Conservation (phyloP, 306 rosid genomes). For the Amphicarpaea edgeworthii region DNA sequence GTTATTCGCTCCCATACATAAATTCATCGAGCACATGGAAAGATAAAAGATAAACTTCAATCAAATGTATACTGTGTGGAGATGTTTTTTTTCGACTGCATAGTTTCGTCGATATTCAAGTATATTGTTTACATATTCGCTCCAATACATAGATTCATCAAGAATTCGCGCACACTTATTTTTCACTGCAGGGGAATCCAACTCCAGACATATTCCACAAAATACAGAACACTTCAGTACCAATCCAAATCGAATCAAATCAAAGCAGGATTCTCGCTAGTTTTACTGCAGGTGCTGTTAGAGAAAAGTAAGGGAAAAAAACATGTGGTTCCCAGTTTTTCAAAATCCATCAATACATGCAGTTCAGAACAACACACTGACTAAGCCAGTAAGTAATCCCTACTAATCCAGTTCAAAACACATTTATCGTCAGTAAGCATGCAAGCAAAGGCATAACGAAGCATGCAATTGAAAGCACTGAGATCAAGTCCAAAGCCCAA, state of each 20-base stretch:
- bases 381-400: background rate
- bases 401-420: slow-evolving; percentile 2
- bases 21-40: background rate
- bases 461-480: background rate
- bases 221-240: background rate
- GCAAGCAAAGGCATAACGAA: background rate
- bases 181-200: background rate
- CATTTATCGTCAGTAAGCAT: background rate
- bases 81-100: background rate
- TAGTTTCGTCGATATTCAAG: background rate
- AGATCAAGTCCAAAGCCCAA: slow-evolving; percentile 2
- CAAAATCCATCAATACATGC: background rate
- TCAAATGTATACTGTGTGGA: background rate
- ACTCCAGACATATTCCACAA: background rate
- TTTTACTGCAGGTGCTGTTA: background rate
- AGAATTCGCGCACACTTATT: background rate
- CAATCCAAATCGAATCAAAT: background rate
- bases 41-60: background rate
- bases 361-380: slow-evolving; percentile 12
- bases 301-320: background rate
- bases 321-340: background rate
- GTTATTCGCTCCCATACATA: slow-evolving; percentile 2
- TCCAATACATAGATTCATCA: background rate
- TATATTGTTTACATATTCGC: background rate
- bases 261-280: background rate